Evolutionary conservation across 1,284 basidiomycete species (phyloP).

Genomic region (Omphalotus olearius): DNA sequence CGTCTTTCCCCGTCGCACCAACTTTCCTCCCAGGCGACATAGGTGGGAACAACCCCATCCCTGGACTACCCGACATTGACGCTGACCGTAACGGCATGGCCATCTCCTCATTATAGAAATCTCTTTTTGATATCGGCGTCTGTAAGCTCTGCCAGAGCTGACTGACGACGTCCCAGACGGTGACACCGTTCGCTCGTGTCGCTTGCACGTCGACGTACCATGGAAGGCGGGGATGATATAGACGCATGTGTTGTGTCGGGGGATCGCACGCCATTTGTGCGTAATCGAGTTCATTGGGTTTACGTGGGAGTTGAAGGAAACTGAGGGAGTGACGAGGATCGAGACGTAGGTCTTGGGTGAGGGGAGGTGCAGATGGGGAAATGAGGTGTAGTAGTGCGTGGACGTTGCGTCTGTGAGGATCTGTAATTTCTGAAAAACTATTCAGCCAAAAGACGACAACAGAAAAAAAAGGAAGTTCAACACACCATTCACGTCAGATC

Average conservation of each 20-base stretch:
- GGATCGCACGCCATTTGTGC: constrained; percentile 43
- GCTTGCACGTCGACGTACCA: constrained; percentile 54
- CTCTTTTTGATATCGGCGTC: constrained; percentile 25
- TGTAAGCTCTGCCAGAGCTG: constrained; percentile 26
- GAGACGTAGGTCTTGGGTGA: constrained; percentile 26
- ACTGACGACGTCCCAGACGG: constrained; percentile 47
- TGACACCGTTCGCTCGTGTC: constrained; percentile 33
- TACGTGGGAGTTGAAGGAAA: constrained; percentile 1
- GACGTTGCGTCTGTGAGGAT: constrained; percentile 25
- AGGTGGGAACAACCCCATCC: not conserved
- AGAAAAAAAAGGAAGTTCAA: not conserved
- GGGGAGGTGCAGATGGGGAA: constrained; percentile 20
- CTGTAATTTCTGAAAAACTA: constrained; percentile 21
- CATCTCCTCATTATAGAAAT: constrained; percentile 36
- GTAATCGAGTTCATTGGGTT: constrained; percentile 31
- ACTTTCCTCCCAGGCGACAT: not conserved
- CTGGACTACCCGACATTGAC: not conserved
- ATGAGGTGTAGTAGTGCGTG: constrained; percentile 31
- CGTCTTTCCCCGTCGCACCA: not conserved
- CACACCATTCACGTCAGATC: not conserved
- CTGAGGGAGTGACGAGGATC: constrained; percentile 10
- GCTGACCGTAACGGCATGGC: constrained; percentile 3
- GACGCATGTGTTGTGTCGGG: constrained; percentile 37
- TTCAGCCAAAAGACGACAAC: not conserved
- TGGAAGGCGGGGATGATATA: constrained; percentile 47